phyloP scores from a whole-genome alignment of 257 asterid genomes.

The Thymus quinquecostatus region DNA sequence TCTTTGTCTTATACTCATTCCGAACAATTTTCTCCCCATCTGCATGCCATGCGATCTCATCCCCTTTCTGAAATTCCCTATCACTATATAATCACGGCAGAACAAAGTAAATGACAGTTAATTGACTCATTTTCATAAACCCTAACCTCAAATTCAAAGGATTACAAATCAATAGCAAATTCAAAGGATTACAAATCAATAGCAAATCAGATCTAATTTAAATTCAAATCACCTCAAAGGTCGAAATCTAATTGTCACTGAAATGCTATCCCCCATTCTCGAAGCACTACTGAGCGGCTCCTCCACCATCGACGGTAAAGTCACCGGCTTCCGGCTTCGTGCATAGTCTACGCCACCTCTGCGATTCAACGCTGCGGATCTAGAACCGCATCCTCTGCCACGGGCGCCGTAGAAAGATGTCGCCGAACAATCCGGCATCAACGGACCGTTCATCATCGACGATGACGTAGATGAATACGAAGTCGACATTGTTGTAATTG shows the following conservation, averaged over 20 bases:
- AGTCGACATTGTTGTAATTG: slow-evolving; percentile 35
- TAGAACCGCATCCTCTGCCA: slow-evolving; percentile 54
- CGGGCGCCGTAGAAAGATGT: slow-evolving; percentile 59
- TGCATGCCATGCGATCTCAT: slow-evolving; percentile 86
- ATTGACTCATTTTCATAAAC: slow-evolving; percentile 39
- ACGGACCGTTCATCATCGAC: slow-evolving; percentile 71
- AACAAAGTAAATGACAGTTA: slow-evolving; percentile 31
- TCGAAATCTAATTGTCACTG: slow-evolving; percentile 91
- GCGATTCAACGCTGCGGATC: slow-evolving; percentile 72
- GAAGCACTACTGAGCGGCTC: slow-evolving; percentile 66
- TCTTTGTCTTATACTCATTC: slow-evolving; percentile 74
- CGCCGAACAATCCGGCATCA: slow-evolving; percentile 68
- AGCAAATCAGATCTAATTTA: slow-evolving; percentile 52
- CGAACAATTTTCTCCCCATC: slow-evolving; percentile 88
- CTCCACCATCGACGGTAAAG: slow-evolving; percentile 68
- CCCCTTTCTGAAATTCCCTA: slow-evolving; percentile 86
- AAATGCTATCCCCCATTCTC: slow-evolving; percentile 88
- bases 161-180: not conserved
- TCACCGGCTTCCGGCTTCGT: slow-evolving; percentile 60
- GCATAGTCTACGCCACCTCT: slow-evolving; percentile 34
- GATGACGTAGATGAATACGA: slow-evolving; percentile 84
- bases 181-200: slow-evolving; percentile 38
- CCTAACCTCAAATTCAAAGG: slow-evolving; percentile 36
- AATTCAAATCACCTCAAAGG: slow-evolving; percentile 75
- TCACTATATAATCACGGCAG: slow-evolving; percentile 53